Evolutionary conservation across 257 asterid genomes (phyloP), one percentile per base, ranked within the genome.

Genomic region (Cruciata laevipes): DNA sequence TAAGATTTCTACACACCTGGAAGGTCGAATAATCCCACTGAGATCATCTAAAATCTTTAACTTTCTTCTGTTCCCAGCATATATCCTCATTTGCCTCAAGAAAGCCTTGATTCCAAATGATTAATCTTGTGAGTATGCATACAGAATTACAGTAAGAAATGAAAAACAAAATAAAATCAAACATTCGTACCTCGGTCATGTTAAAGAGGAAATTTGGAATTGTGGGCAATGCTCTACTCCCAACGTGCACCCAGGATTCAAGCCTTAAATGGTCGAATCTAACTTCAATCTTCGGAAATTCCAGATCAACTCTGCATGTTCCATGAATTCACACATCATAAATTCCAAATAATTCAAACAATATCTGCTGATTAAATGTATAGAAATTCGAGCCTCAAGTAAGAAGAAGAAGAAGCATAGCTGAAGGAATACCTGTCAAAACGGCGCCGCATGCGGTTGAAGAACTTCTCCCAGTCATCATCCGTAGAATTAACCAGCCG

Each of bases 191-290:
- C 98, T 92, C 97, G 20, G 87, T 69, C 87, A 92, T 84, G 85
- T 92, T 92, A 77, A 80, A 80, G 70, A 92, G 72, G 73, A 87
- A 92, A 86, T 92, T 92, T 40, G 98, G 82, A 73, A 92, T 83
- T 8, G 98, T 92, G 61, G 98, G 98, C 81, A 92, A 82, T 69
- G 98, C 98, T 84, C 98, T 86, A 63, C 96, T 85, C 52, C 98
- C 98, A 71, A 81, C 75, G 73, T 84, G 93, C 68, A 89, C 88
- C 64, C 80, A 92, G 67, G 96, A 77, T 81, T 81, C 91, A 77
- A 92, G 85, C 14, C 61, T 85, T 79, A 92, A 82, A 76, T 82
- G 80, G 77, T 84, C 83, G 74, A 82, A 92, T 81, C 97, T 84
- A 52, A 92, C 95, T 85, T 92, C 96, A 76, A 92, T 82, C 83